Percentiles rank a stretch among this genome's conserved stretches.
Conservation (phyloP, 148 eudicot genomes). For the Fagopyrum tataricum region DNA sequence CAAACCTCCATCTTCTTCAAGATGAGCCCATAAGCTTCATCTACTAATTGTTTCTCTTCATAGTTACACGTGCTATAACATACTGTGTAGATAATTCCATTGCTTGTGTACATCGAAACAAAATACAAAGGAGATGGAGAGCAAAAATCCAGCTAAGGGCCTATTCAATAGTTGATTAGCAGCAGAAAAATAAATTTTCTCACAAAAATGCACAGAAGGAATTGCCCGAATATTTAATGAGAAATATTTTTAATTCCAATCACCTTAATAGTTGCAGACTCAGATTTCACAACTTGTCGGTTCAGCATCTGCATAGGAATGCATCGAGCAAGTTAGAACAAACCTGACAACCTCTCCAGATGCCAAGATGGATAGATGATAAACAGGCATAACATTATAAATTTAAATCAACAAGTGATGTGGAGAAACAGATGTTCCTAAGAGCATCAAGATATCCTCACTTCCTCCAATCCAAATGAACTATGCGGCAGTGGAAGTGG, state of each 20-base stretch:
- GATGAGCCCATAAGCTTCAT: neutral
- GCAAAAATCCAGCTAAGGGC: neutral
- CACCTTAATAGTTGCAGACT: slow-evolving; percentile 92
- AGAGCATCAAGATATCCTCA: neutral
- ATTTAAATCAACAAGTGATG: neutral
- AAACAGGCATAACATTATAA: neutral
- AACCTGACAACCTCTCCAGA: neutral
- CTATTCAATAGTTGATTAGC: neutral
- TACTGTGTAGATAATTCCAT: neutral
- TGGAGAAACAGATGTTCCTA: neutral
- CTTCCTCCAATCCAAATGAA: neutral
- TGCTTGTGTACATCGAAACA: neutral
- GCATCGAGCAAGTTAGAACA: neutral
- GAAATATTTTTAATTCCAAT: neutral
- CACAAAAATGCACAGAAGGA: neutral
- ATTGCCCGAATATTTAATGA: neutral
- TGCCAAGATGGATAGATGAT: neutral
- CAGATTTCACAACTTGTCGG: slow-evolving; percentile 93
- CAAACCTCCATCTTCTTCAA: neutral
- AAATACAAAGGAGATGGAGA: neutral
- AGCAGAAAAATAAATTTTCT: neutral
- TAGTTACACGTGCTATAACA: neutral
- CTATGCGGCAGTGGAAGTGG: neutral
- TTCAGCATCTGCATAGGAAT: slow-evolving; percentile 62
- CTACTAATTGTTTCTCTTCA: neutral